Base-by-base conservation (phyloP, 176 grass and related monocot species). In the Triticum urartu region DNA sequence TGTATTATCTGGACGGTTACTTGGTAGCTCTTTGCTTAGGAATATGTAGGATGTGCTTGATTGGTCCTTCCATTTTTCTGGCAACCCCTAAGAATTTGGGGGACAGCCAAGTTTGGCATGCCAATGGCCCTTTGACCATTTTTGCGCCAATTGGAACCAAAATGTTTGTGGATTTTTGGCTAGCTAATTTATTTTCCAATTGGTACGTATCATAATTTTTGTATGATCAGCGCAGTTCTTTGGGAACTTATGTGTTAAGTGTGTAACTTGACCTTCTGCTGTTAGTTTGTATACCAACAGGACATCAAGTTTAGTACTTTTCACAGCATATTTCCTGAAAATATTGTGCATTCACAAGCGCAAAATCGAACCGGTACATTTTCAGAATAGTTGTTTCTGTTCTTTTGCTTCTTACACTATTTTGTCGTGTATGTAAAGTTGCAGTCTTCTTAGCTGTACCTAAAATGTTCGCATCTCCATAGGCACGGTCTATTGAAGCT, bases 401-500 rank as follows among this genome's bases (percentile, higher is more conserved):
- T 83, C 25, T n/a, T 66, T 73, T 83, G 54, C 3, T 67, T 45
- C 9, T 61, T 10, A 48, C 40, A 61, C 2, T 81, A 77, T 86
- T 68, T 85, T 38, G 11, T 64, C 39, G 4, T 61, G 63, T 72
- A 59, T 77, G 72, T 12, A 34, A 85, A 76, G 10, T 77, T 88
- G 10, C 3, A 26, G n/a, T 42, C 39, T 42, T 79, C 11, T 36
- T 88, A 75, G 56, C 33, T 81, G 77, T 65, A 52, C 13, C 33
- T 72, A 35, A 81, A 77, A 33, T 72, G 28, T 81, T 81, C 3
- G 36, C 68, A 78, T 79, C n/a, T 72, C 43, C 22, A 4, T 71
- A 95, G 94, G 94, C 91, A 81, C 91, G 94, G 42, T 87, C 91
- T 64, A 95, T 95, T 64, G 89, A 91, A 77, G 91, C 91, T 81